A percentile compares a stretch with the other conserved stretches of the same genome.
phyloP scores from a whole-genome alignment of 176 grass and related monocot genomes.

The Juncus effusus region DNA sequence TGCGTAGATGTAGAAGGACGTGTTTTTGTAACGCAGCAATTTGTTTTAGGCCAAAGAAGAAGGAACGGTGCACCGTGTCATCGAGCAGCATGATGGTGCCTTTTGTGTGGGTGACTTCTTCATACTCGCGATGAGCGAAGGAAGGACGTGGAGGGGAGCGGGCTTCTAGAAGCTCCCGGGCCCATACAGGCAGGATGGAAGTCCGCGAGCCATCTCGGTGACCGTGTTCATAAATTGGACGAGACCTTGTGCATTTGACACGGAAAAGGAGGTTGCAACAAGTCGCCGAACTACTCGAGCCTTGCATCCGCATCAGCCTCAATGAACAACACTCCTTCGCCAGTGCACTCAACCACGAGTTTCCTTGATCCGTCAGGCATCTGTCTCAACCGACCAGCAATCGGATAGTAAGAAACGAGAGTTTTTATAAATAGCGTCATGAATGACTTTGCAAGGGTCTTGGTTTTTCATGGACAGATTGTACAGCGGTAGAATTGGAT shows the following conservation, averaged over 20 bases:
- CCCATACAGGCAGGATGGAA: slow-evolving; percentile 48
- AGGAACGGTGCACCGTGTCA: slow-evolving; percentile 65
- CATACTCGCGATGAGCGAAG: slow-evolving; percentile 66
- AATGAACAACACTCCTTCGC: slow-evolving; percentile 70
- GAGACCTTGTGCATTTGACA: slow-evolving; percentile 50
- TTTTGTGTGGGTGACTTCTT: slow-evolving; percentile 62
- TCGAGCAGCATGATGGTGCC: slow-evolving; percentile 64
- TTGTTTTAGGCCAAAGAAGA: slow-evolving; percentile 60
- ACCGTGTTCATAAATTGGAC: slow-evolving; percentile 48
- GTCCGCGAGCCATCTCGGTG: slow-evolving; percentile 57
- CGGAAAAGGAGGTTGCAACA: slow-evolving; percentile 65
- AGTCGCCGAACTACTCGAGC: slow-evolving; percentile 62
- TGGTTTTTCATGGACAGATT: slow-evolving; percentile 20
- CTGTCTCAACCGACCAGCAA: slow-evolving; percentile 73
- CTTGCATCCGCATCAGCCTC: slow-evolving; percentile 64
- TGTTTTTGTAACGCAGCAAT: slow-evolving; percentile 38
- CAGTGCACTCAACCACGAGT: slow-evolving; percentile 79
- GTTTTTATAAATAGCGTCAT: slow-evolving; percentile 40
- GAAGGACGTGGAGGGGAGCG: slow-evolving; percentile 36
- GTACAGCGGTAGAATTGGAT: slow-evolving; percentile 33
- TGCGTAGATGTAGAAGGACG: slow-evolving; percentile 26
- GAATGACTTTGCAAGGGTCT: slow-evolving; percentile 53
- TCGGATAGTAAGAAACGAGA: slow-evolving; percentile 34
- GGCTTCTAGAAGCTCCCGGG: slow-evolving; percentile 42
- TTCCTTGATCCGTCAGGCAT: slow-evolving; percentile 33